Evolutionary conservation across 2,329 filamentous ascomycete genomes (phyloP).

Genomic region (Coniochaeta sp.): DNA sequence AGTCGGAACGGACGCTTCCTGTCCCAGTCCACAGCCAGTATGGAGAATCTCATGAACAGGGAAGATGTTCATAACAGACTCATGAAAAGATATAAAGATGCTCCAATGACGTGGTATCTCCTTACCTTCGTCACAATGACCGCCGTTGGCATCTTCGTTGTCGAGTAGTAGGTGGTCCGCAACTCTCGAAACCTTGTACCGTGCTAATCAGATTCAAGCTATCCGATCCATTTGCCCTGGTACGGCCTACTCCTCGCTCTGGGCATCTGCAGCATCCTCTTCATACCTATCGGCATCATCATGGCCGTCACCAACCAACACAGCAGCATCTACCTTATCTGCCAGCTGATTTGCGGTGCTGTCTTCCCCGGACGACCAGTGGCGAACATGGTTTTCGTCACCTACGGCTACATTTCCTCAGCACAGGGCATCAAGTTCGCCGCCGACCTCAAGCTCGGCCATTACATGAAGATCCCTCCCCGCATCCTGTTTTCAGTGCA

Average conservation of each 20-base stretch:
- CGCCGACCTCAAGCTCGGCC: slow-evolving; percentile 77
- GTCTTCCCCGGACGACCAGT: slow-evolving; percentile 80
- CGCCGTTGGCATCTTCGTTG: slow-evolving; percentile 72
- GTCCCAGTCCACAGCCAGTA: slow-evolving; percentile 14
- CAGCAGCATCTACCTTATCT: slow-evolving; percentile 78
- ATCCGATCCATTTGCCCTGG: slow-evolving; percentile 77
- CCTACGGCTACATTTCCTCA: slow-evolving; percentile 83
- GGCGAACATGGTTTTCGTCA: slow-evolving; percentile 90
- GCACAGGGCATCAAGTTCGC: slow-evolving; percentile 87
- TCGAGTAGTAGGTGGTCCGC: slow-evolving; percentile 61
- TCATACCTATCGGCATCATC: slow-evolving; percentile 86
- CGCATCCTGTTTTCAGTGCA: slow-evolving; percentile 74
- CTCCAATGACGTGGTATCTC: slow-evolving; percentile 75
- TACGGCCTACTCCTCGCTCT: slow-evolving; percentile 77
- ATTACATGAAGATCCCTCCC: slow-evolving; percentile 83
- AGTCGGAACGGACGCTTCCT: slow-evolving; percentile 11
- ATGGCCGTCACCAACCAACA: slow-evolving; percentile 92
- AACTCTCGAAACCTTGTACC: neutral
- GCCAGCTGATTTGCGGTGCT: slow-evolving; percentile 74
- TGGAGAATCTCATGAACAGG: slow-evolving; percentile 50
- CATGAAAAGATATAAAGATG: slow-evolving; percentile 77
- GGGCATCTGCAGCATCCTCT: slow-evolving; percentile 69
- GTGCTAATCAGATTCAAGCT: slow-evolving; percentile 36
- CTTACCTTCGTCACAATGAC: slow-evolving; percentile 69
- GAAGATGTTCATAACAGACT: slow-evolving; percentile 81